Base-by-base conservation (phyloP, 306 rosid species). In the Vachellia pachyceras region DNA sequence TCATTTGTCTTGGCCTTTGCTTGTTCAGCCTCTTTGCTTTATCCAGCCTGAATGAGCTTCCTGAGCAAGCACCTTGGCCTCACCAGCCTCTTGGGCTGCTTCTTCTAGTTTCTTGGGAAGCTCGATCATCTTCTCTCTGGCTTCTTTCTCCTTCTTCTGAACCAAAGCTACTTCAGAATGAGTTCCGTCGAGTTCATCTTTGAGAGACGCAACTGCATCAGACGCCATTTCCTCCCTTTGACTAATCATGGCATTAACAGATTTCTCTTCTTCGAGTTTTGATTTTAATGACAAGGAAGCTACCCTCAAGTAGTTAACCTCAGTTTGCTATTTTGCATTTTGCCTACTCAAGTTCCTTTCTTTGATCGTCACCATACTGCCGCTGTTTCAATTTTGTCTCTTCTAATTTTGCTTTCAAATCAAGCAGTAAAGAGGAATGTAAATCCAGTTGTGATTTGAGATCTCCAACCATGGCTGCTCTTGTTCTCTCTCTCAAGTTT, bases 211-310 rank as follows among this genome's bases (percentile, higher is more conserved):
- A 49, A 89, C 93, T 47, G 91, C 87, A 44, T 84, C 84, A 23
- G 89, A 82, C 36, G 95, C 90, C 90, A 87, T 89, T 87, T 90
- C 89, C 83, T 91, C 93, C 82, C 91, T 87, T 83, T 88, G 89
- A 69, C 73, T 55, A 40, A 91, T 73, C 60, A 87, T 75, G 42
- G 83, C 79, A 69, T 84, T 86, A 75, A 82, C 88, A 5, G 87
- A 86, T 83, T 87, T 91, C 89, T 91, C 88, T 46, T 69, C 77
- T 77, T 87, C 93, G 75, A 91, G 89, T 81, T 91, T 85, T 18
- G 81, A 78, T 67, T 83, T 86, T 25, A 91, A 85, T 25, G 95
- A 82, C 2, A 78, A 40, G 37, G 91, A 85, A 14, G 93, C 92
- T 78, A 74, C 88, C 83, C 78, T 91, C 83, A 91, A 77, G 89